These are phyloP conservation scores for Nephelium lappaceum DNA, from an alignment of 345 rosid genomes.

Conservation along the genomic window DNA sequence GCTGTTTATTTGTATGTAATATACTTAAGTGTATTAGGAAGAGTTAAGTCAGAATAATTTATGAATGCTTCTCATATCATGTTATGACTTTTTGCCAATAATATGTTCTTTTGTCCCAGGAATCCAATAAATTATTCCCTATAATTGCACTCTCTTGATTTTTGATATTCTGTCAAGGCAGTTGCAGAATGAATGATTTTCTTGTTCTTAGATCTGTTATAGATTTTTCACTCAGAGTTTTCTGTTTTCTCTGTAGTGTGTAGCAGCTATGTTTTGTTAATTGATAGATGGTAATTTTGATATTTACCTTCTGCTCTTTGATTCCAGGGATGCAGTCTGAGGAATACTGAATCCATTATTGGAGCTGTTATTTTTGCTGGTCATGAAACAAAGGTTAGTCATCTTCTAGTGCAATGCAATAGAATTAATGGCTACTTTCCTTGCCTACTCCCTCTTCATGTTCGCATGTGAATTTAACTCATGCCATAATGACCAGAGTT, in stretches of 20 bases:
- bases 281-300: neutral
- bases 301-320: constrained; percentile 12
- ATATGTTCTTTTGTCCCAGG: too few relatives aligned
- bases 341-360: constrained; percentile 90
- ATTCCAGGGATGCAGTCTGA: constrained; percentile 97
- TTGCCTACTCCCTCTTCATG: neutral
- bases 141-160: neutral
- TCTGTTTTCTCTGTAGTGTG: neutral
- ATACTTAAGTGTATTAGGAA: neutral
- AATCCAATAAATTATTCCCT: neutral
- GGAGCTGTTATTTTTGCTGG: constrained; percentile 94
- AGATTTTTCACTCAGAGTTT: neutral
- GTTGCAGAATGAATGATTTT: neutral
- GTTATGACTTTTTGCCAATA: neutral
- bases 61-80: constrained; percentile 2
- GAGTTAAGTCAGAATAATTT: constrained; percentile 5
- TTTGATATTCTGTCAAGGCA: neutral
- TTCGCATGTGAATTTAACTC: neutral
- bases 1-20: constrained; percentile 12
- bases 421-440: neutral
- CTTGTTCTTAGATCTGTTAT: neutral
- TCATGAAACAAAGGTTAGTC: constrained; percentile 93
- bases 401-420: constrained; percentile 9
- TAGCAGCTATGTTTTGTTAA: neutral
- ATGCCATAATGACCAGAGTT: neutral